Percentiles rank a stretch among this genome's conserved stretches.
Evolutionary conservation across 176 grass and related monocot species (phyloP).

Genomic region (Aechmea fasciata): DNA sequence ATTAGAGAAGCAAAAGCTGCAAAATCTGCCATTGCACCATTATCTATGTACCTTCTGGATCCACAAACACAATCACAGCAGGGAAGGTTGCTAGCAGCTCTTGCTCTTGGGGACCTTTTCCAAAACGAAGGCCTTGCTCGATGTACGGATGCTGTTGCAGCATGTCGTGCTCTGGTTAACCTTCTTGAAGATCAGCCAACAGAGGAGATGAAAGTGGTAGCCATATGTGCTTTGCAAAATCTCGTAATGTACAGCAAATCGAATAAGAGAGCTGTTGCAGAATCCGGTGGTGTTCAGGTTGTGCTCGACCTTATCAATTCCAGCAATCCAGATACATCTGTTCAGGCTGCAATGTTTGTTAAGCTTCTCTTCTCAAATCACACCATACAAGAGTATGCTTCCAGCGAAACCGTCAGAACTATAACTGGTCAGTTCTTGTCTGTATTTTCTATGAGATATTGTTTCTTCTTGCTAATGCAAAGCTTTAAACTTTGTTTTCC

Average conservation of each 20-base stretch:
- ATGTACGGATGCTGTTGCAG: slow-evolving; percentile 83
- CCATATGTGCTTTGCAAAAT: slow-evolving; percentile 96
- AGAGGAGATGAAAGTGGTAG: slow-evolving; percentile 99
- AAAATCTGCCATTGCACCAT: slow-evolving; percentile 93
- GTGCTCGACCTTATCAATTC: slow-evolving; percentile 95
- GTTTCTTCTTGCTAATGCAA: too few relatives aligned
- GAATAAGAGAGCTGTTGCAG: slow-evolving; percentile 99
- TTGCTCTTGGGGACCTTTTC: slow-evolving; percentile 97
- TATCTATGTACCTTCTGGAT: slow-evolving; percentile 99
- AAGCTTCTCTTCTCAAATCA: slow-evolving; percentile 97
- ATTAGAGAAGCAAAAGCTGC: slow-evolving; percentile 95
- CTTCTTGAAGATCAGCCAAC: slow-evolving; percentile 99
- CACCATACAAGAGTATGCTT: slow-evolving; percentile 98
- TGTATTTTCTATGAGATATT: background rate
- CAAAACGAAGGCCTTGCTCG: slow-evolving; percentile 95
- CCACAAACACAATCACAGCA: slow-evolving; percentile 98
- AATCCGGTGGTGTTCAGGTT: slow-evolving; percentile 97
- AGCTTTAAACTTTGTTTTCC: background rate
- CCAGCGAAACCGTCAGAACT: slow-evolving; percentile 95
- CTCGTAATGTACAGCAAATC: slow-evolving; percentile 93
- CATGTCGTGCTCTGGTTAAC: slow-evolving; percentile 94
- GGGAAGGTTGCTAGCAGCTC: slow-evolving; percentile 91
- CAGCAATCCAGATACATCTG: slow-evolving; percentile 97
- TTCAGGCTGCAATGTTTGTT: slow-evolving; percentile 98
- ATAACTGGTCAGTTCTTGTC: slow-evolving; percentile 67